These are phyloP conservation scores for Cyclocybe aegerita DNA, from an alignment of 768 basidiomycete species.

Conservation along the genomic window DNA sequence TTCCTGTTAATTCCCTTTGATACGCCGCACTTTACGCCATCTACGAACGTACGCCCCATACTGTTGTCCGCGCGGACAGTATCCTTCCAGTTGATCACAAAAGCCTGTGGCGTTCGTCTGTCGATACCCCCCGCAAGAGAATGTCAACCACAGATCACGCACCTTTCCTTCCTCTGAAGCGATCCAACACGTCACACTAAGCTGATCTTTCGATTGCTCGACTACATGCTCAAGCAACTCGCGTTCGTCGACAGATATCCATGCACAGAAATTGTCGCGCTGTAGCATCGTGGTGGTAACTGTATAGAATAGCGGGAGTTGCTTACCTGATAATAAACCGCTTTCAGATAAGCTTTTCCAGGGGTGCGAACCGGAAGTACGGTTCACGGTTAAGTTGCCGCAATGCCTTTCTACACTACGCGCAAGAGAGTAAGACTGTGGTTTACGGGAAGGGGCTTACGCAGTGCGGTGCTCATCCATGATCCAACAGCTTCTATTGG, in stretches of 20 bases:
- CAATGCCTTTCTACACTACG: too few relatives aligned
- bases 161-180: conserved; percentile 19
- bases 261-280: conserved; percentile 7
- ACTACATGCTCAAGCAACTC: conserved; percentile 18
- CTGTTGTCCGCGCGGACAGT: conserved; percentile 2
- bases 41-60: conserved; percentile 12
- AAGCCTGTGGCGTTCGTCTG: neutral
- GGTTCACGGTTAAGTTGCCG: too few relatives aligned
- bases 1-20: conserved; percentile 9
- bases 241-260: conserved; percentile 18
- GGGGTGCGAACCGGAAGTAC: too few relatives aligned
- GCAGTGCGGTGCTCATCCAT: too few relatives aligned
- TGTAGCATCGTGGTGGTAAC: neutral
- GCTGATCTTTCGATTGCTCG: conserved; percentile 14
- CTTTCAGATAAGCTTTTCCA: too few relatives aligned
- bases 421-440: too few relatives aligned
- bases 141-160: neutral
- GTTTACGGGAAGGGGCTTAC: too few relatives aligned
- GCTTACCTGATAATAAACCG: neutral
- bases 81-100: conserved; percentile 9
- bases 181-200: conserved; percentile 26
- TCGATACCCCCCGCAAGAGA: neutral
- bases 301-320: neutral
- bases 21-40: conserved; percentile 7
- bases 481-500: too few relatives aligned